Evolutionary conservation across 257 asterid species (phyloP).

Genomic region (Catharanthus roseus): DNA sequence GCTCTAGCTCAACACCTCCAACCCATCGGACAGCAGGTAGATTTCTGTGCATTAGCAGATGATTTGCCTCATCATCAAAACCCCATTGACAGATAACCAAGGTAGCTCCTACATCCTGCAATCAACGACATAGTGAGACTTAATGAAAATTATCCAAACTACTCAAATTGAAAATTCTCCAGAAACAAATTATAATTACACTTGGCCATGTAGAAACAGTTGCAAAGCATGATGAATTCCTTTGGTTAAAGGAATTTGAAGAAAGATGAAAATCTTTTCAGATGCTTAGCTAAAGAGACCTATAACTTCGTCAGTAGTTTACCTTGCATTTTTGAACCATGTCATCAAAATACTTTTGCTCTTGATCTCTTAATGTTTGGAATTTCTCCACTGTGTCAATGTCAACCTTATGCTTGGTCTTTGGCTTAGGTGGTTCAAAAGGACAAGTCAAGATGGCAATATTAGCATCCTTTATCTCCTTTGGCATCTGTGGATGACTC

Average conservation of each 20-base stretch:
- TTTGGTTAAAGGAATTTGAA: neutral
- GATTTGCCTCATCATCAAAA: slow-evolving; percentile 97
- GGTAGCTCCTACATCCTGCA: slow-evolving; percentile 93
- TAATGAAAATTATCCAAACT: slow-evolving; percentile 13
- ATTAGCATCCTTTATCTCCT: slow-evolving; percentile 80
- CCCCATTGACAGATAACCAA: slow-evolving; percentile 99
- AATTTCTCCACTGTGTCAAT: slow-evolving; percentile 88
- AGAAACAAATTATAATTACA: neutral
- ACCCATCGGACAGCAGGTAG: slow-evolving; percentile 98
- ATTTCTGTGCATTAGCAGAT: slow-evolving; percentile 81
- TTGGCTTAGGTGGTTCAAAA: slow-evolving; percentile 97
- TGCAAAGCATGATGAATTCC: neutral
- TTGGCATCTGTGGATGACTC: slow-evolving; percentile 99
- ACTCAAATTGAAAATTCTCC: slow-evolving; percentile 5
- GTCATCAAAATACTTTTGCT: slow-evolving; percentile 87
- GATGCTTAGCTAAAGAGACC: too few species aligned
- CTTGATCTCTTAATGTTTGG: slow-evolving; percentile 74
- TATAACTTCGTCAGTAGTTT: too few species aligned
- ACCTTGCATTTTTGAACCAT: slow-evolving; percentile 99
- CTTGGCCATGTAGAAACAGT: neutral
- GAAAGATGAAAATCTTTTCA: too few species aligned
- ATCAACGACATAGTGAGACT: slow-evolving; percentile 22
- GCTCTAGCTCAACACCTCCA: slow-evolving; percentile 94
- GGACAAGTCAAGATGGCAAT: slow-evolving; percentile 95
- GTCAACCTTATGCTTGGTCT: slow-evolving; percentile 98